phyloP scores from a whole-genome alignment of 306 rosid species.

The Notholithocarpus densiflorus region DNA sequence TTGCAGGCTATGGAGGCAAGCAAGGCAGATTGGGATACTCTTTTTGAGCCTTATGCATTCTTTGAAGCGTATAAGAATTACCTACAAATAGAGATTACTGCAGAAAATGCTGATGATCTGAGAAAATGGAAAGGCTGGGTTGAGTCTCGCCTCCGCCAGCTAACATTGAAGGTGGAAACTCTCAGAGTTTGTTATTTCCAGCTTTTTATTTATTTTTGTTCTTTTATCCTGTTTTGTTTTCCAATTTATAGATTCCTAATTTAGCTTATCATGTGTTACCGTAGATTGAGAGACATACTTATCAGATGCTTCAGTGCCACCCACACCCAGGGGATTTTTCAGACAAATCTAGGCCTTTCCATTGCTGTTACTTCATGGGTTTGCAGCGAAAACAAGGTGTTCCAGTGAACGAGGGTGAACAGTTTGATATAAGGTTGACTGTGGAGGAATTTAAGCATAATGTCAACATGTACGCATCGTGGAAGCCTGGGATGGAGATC shows the following conservation, averaged over 20 bases:
- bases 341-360: constrained; percentile 68
- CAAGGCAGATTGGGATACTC: constrained; percentile 89
- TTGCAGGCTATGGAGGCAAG: constrained; percentile 78
- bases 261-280: constrained; percentile 19
- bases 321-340: constrained; percentile 94
- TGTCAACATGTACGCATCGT: constrained; percentile 50
- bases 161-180: constrained; percentile 72
- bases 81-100: constrained; percentile 75
- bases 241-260: constrained; percentile 10
- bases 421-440: constrained; percentile 73
- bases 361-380: constrained; percentile 88
- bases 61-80: constrained; percentile 86
- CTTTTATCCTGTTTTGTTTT: constrained; percentile 10
- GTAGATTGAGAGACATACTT: constrained; percentile 82
- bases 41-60: constrained; percentile 82
- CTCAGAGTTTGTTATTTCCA: neutral
- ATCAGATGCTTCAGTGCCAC: constrained; percentile 84
- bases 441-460: constrained; percentile 72
- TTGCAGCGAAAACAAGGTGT: constrained; percentile 85
- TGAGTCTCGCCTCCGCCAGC: constrained; percentile 93
- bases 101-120: constrained; percentile 75
- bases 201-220: neutral
- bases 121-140: constrained; percentile 99
- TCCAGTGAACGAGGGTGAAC: constrained; percentile 62
- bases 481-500: constrained; percentile 84